Conservation (phyloP, 306 rosid species). For the Parietaria judaica region DNA sequence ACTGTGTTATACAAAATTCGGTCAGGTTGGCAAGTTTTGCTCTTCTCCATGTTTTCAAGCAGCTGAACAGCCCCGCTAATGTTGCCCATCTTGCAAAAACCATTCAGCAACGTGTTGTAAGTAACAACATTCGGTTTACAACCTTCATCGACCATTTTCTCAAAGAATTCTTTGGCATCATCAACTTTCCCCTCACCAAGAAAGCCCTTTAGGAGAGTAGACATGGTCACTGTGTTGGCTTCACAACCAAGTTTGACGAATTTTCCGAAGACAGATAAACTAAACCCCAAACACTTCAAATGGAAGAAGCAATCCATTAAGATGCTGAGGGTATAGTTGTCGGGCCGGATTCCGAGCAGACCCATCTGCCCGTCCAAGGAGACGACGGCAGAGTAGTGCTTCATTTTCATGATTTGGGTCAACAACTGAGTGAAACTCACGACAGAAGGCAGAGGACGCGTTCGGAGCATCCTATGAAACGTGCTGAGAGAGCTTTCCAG, state of each 20-base stretch:
- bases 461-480: constrained; percentile 14
- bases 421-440: constrained; percentile 24
- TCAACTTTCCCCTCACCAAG: constrained; percentile 20
- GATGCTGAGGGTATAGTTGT: constrained; percentile 15
- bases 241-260: constrained; percentile 24
- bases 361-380: constrained; percentile 21
- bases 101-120: constrained; percentile 24
- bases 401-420: constrained; percentile 17
- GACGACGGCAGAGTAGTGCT: constrained; percentile 11
- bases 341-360: constrained; percentile 14
- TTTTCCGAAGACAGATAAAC: constrained; percentile 18
- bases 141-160: constrained; percentile 18
- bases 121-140: background rate
- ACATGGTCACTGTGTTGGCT: constrained; percentile 25
- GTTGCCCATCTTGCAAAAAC: constrained; percentile 33
- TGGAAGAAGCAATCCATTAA: constrained; percentile 32
- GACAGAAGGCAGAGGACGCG: constrained; percentile 33
- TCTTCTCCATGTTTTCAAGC: constrained; percentile 25
- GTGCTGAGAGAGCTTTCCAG: constrained; percentile 15
- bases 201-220: constrained; percentile 28
- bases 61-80: constrained; percentile 17
- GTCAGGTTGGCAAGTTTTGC: constrained; percentile 13
- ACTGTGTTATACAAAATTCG: constrained; percentile 18
- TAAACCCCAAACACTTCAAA: constrained; percentile 12
- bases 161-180: constrained; percentile 18